phyloP scores from a whole-genome alignment of 352 stramenopile species.

The Phytophthora aleatoria region DNA sequence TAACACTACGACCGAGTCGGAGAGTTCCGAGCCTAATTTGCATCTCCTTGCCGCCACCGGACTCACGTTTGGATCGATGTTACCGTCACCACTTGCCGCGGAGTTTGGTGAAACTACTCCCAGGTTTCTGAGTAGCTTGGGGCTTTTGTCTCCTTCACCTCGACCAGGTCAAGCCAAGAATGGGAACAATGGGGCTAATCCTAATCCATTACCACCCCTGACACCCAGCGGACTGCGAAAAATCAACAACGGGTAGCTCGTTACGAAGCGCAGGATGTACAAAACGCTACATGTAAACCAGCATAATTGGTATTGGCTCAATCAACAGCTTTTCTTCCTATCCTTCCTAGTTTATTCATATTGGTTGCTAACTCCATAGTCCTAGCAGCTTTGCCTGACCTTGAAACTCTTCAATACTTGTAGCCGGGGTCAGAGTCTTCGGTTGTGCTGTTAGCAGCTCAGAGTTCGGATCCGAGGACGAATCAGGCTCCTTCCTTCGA shows the following conservation, averaged over 20 bases:
- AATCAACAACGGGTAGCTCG: constrained; percentile 14
- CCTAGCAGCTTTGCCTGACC: constrained; percentile 46
- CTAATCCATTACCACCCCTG: constrained; percentile 15
- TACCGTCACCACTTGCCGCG: constrained; percentile 23
- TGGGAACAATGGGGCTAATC: background rate
- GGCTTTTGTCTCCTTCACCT: constrained; percentile 27
- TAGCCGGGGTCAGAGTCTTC: constrained; percentile 6
- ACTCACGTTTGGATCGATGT: constrained; percentile 34
- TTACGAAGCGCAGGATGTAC: constrained; percentile 9
- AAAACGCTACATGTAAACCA: constrained; percentile 15
- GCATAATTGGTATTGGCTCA: background rate
- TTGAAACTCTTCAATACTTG: constrained; percentile 45
- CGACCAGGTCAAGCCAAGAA: constrained; percentile 15
- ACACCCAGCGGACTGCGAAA: constrained; percentile 17
- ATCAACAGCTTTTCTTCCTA: no score
- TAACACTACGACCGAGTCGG: constrained; percentile 5
- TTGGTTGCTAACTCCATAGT: constrained; percentile 40
- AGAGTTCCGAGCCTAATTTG: constrained; percentile 32
- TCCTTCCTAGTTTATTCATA: no score
- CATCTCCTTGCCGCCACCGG: constrained; percentile 32
- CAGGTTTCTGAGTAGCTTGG: constrained; percentile 18
- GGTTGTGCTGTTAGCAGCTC: constrained; percentile 9
- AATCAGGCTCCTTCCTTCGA: constrained; percentile 9
- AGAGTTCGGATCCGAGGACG: background rate
- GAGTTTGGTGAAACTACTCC: constrained; percentile 24